Evolutionary conservation across 2,329 filamentous ascomycete genomes (phyloP).

Genomic region (Cytospora chrysosperma): DNA sequence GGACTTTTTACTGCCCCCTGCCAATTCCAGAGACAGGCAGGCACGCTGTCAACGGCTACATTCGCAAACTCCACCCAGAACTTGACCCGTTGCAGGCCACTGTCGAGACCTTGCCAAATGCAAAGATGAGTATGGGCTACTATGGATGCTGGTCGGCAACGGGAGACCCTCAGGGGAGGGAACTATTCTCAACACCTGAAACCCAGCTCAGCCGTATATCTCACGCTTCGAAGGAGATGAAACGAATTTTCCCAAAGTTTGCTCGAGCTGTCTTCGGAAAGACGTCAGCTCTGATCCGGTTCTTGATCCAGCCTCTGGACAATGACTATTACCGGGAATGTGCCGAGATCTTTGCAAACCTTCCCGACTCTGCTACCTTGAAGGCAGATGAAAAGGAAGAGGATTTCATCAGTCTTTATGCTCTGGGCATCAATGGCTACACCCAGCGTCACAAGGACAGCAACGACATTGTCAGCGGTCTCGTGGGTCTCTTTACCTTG

Average conservation of each 20-base stretch:
- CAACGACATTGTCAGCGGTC: conserved; percentile 18
- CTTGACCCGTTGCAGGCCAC: conserved; percentile 25
- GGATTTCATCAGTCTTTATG: conserved; percentile 24
- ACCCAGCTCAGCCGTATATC: conserved; percentile 18
- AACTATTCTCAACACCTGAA: conserved; percentile 8
- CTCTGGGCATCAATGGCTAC: conserved; percentile 23
- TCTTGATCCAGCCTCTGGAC: conserved; percentile 20
- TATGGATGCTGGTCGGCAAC: conserved; percentile 24
- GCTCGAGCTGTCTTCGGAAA: conserved; percentile 11
- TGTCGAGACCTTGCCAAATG: conserved; percentile 23
- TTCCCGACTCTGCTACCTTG: background rate
- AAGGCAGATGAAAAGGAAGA: background rate
- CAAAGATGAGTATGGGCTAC: conserved; percentile 26
- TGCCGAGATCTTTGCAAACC: conserved; percentile 5
- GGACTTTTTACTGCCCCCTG: conserved; percentile 25
- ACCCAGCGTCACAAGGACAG: conserved; percentile 23
- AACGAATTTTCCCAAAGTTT: conserved; percentile 12
- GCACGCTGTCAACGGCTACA: conserved; percentile 23
- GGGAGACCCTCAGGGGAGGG: conserved; percentile 15
- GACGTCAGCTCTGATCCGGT: conserved; percentile 10
- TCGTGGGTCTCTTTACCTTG: conserved; percentile 19
- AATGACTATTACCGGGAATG: conserved; percentile 8
- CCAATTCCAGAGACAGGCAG: conserved; percentile 25
- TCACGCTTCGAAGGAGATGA: background rate
- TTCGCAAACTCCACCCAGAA: conserved; percentile 25